Evolutionary conservation across 352 stramenopile genomes (phyloP), one percentile per base, ranked within the genome.

Genomic region (Phytopythium vexans): DNA sequence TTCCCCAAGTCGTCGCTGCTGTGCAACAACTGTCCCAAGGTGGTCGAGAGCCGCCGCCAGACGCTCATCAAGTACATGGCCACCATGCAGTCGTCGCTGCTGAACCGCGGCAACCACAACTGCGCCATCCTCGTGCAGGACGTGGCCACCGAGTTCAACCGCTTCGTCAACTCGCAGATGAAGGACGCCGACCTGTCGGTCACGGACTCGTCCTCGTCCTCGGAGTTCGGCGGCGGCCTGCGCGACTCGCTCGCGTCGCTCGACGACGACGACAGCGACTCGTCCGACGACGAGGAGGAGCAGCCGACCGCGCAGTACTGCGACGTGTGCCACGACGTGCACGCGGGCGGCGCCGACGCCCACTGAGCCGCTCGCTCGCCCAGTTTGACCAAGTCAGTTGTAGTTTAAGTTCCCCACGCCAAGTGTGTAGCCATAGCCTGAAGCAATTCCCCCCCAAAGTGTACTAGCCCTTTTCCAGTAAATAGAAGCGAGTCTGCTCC

Each of bases 1-100:
- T 90, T 88, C 51, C 80, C 80, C 11, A 68, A 78, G 52, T 62
- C 60, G 36, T 68, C 55, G n/a, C 49, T 79, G 5, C 66, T 82
- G 27, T 56, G 62, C 55, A 61, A 71, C 54, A 64, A 66, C 37
- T 71, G 56, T 47, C 64, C 64, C 48, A 66, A 64, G 52, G 58
- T 72, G 33, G 62, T 72, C 38, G 63, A 61, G n/a, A 43, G 41
- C 8, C 54, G 66, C 8, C 66, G 62, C 43, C 62, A 75, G 53
- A 75, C 66, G 41, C 62, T 75, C 35, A 60, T 75, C 46, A 61
- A 58, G 31, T 70, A 57, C 61, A 55, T 75, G 21, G 64, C 63
- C 5, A 76, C 67, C 0, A 43, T 76, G 8, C 67, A 76, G 53
- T 56, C 64, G 6, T 72, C 64, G 35, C 64, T 76, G 32, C 51